Evolutionary conservation across 176 grass and related monocot species (phyloP), one percentile per base, ranked within the genome.

Genomic region (Aegilops bicornis): DNA sequence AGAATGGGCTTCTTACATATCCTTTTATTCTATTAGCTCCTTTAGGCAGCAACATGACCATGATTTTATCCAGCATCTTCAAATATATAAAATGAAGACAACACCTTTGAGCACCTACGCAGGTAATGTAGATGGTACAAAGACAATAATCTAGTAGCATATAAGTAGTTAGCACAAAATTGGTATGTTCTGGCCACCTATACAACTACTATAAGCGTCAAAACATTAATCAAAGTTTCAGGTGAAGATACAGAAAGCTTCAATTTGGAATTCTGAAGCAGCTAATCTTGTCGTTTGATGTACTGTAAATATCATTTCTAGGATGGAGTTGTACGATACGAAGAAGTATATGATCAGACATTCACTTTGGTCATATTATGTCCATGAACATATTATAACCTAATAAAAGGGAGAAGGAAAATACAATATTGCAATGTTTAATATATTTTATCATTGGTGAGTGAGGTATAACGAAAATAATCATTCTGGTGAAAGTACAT

Each of bases 221-320:
- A 89, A 79, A 84, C 17, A 84, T 39, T 50, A 62, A 58, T 14
- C 65, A 73, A 83, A 72, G 48, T 72, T 40, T 58, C 58, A 76
- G 37, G 58, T 75, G 45, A 82, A 88, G 68, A 42, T 42, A 42
- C 9, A 10, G 2, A 42, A 42, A 10, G 40, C 40, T 42, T 42
- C 40, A 42, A 42, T 10, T 42, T 42, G 40, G 40, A 42, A 42
- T 42, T 42, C 40, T 42, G 9, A 42, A 42, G 9, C 40, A 42
- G 40, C 40, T 42, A 42, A 42, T 42, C 9, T 42, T 42, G 40
- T 10, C 8, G 1, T 42, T 42, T 42, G 40, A 42, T 42, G 8
- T 42, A 42, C 9, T 42, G 9, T 42, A 42, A 42, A 10, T 42
- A 10, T 42, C 40, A 42, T 42, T 10, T 42, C 9, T 42, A 42